Conservation (phyloP, 306 rosid species). For the Trifolium subterraneum region DNA sequence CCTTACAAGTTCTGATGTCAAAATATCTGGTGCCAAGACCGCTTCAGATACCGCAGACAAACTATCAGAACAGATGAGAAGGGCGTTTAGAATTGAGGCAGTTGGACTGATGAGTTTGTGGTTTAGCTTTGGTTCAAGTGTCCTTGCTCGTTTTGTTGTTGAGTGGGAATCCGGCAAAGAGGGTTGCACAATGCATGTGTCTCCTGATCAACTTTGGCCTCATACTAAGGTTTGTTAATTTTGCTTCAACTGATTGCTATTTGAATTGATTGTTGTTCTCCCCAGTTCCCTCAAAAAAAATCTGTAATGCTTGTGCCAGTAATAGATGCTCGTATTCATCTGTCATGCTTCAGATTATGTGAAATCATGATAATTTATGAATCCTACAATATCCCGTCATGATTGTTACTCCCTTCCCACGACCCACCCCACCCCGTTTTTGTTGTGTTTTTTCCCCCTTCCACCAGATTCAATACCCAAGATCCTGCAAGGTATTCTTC, state of each 20-base stretch:
- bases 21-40: slow-evolving; percentile 63
- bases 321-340: slow-evolving; percentile 23
- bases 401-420: slow-evolving; percentile 11
- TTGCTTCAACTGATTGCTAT: slow-evolving; percentile 34
- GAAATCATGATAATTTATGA: slow-evolving; percentile 5
- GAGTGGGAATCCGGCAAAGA: slow-evolving; percentile 99
- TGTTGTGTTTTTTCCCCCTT: background rate
- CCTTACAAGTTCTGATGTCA: slow-evolving; percentile 58
- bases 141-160: slow-evolving; percentile 95
- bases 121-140: slow-evolving; percentile 97
- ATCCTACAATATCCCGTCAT: background rate
- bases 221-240: slow-evolving; percentile 83
- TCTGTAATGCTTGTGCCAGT: slow-evolving; percentile 16
- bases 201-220: slow-evolving; percentile 99
- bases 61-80: slow-evolving; percentile 88
- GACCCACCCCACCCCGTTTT: background rate
- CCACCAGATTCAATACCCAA: slow-evolving; percentile 19
- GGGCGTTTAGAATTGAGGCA: slow-evolving; percentile 94
- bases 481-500: slow-evolving; percentile 8
- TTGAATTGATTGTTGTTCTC: slow-evolving; percentile 7
- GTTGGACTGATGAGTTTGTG: slow-evolving; percentile 97
- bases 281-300: background rate
- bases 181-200: slow-evolving; percentile 99
- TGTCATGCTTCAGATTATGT: slow-evolving; percentile 16
- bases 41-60: slow-evolving; percentile 72